phyloP scores from a whole-genome alignment of 2,329 filamentous ascomycete species.

The Diaporthe ilicicola region DNA sequence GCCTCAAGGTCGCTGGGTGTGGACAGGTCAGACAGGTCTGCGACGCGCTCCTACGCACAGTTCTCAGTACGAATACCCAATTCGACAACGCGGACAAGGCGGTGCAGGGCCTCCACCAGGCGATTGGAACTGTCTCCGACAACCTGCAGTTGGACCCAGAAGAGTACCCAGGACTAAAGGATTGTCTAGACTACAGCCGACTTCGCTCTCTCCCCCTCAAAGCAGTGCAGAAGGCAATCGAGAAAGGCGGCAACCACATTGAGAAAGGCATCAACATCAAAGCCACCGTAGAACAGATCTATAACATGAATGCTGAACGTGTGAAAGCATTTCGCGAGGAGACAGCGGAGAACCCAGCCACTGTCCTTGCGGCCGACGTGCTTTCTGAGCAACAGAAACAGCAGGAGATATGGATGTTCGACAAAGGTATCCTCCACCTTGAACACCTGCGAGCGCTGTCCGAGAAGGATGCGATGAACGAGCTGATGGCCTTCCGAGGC shows the following conservation, averaged over 20 bases:
- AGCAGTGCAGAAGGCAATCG: constrained; percentile 75
- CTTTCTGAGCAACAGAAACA: constrained; percentile 59
- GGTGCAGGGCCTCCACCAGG: constrained; percentile 62
- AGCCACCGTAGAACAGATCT: constrained; percentile 75
- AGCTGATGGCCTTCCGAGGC: constrained; percentile 59
- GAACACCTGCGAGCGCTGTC: constrained; percentile 58
- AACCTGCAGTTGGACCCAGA: constrained; percentile 7
- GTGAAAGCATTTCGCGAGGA: constrained; percentile 54
- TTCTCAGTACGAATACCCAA: constrained; percentile 61
- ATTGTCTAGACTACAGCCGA: constrained; percentile 72
- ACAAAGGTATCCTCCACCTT: constrained; percentile 66
- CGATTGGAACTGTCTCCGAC: constrained; percentile 26
- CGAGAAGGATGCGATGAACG: constrained; percentile 57
- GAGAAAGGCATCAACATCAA: constrained; percentile 79
- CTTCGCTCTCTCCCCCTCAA: constrained; percentile 66
- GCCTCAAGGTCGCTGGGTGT: constrained; percentile 74
- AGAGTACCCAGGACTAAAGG: constrained; percentile 18
- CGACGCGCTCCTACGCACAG: constrained; percentile 62
- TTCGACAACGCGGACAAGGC: constrained; percentile 67
- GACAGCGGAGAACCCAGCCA: constrained; percentile 48
- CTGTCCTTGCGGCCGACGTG: constrained; percentile 51
- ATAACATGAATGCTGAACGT: constrained; percentile 67
- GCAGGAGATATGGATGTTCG: constrained; percentile 63
- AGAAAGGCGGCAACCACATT: constrained; percentile 74
- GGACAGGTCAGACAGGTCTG: constrained; percentile 64